Base-by-base conservation (phyloP, 1,284 basidiomycete species). In the Microbotryum intermedium region DNA sequence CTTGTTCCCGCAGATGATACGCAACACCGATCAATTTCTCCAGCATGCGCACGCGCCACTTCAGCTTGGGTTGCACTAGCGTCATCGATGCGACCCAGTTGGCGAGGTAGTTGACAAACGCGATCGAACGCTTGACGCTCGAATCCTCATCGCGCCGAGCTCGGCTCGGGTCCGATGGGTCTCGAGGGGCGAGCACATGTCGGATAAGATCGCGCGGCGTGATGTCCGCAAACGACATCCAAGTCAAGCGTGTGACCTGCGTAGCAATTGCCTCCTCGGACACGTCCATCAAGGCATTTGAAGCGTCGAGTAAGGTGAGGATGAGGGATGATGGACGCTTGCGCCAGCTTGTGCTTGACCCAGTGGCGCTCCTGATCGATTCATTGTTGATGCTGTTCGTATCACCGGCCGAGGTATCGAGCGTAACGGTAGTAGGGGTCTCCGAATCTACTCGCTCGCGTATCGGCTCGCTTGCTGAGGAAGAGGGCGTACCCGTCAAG, bases 171-270 rank as follows among this genome's bases (percentile, higher is more conserved):
- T 71, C 66, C 16, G 60, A 55, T 11, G 72, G 70, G 52, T 71
- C 67, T 10, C 69, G 44, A 11, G 71, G 70, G 3, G 69, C 70
- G 25, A 74, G 60, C 3, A 72, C 71, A 53, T 73, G 72, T 3
- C 72, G 67, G n/a, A 74, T 61, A 1, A 72, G 55, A 56, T 74
- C 72, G 23, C 72, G 65, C 11, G 72, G 71, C 68, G 59, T 65
- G 60, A 71, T 72, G 0, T 56, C 54, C 3, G 64, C 56, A 25
- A 72, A 72, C 26, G 65, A 59, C 49, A 68, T 50, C 72, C 72
- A 74, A 3, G 71, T 61, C 6, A 72, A 51, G 45, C 72, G 55
- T 21, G 72, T 72, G 39, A 74, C 72, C 58, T 72, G 69, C 20
- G 54, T 34, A 2, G 72, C 72, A 9, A 73, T 55, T 3, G 58